Percentiles rank a stretch among this genome's conserved stretches.
These are phyloP conservation scores for Cucurbita ficifolia DNA, from an alignment of 306 rosid genomes.

Conservation along the genomic window DNA sequence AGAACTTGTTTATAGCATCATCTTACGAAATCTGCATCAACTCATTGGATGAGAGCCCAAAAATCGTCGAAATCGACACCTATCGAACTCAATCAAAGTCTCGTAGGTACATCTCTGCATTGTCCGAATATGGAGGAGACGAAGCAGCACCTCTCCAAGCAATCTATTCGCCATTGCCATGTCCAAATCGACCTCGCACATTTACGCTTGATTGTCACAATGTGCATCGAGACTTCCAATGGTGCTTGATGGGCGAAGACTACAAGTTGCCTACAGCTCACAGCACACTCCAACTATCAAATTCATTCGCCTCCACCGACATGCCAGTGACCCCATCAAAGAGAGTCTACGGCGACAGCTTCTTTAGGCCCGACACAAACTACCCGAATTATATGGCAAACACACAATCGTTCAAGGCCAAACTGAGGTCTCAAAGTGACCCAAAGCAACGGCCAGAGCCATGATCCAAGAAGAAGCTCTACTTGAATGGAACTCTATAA, in stretches of 20 bases:
- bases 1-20: slow-evolving; percentile 33
- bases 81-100: slow-evolving; percentile 62
- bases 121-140: slow-evolving; percentile 60
- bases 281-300: slow-evolving; percentile 59
- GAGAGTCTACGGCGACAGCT: slow-evolving; percentile 59
- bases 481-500: too few species aligned
- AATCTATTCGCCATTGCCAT: slow-evolving; percentile 40
- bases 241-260: slow-evolving; percentile 50
- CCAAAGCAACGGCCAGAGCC: slow-evolving; percentile 87
- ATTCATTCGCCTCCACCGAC: slow-evolving; percentile 11
- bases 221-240: slow-evolving; percentile 45
- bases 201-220: slow-evolving; percentile 30
- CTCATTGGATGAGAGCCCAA: slow-evolving; percentile 68
- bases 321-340: slow-evolving; percentile 58
- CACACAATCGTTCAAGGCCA: slow-evolving; percentile 70
- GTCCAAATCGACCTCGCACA: slow-evolving; percentile 25
- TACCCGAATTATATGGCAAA: slow-evolving; percentile 69
- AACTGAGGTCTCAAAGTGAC: slow-evolving; percentile 75
- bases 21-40: slow-evolving; percentile 35
- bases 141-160: slow-evolving; percentile 22
- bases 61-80: slow-evolving; percentile 86
- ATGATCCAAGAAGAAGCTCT: slow-evolving; percentile 51
- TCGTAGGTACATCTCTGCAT: slow-evolving; percentile 25
- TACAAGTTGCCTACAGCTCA: slow-evolving; percentile 64
- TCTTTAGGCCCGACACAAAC: slow-evolving; percentile 34